A percentile compares a stretch with the other conserved stretches of the same genome.
Evolutionary conservation across 345 rosid species (phyloP).

Genomic region (Eucalyptus grandis): DNA sequence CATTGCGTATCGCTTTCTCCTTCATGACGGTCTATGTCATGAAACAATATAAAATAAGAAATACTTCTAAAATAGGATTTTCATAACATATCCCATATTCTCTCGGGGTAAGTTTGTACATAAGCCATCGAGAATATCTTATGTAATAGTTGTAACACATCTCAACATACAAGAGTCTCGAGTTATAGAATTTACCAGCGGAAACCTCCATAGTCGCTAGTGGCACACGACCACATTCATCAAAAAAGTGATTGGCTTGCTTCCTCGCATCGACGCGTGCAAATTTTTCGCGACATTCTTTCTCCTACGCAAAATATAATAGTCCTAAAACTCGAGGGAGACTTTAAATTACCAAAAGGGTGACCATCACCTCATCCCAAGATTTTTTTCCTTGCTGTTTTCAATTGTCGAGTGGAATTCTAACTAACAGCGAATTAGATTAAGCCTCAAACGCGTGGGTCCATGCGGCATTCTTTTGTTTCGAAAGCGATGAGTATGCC

Average conservation of each 20-base stretch:
- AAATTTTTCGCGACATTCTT: neutral
- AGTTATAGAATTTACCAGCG: neutral
- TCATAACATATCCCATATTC: neutral
- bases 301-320: neutral
- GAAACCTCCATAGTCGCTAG: accelerated
- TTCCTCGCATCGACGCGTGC: neutral
- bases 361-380: neutral
- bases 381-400: neutral
- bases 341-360: neutral
- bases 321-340: neutral
- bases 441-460: neutral
- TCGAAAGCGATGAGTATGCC: neutral
- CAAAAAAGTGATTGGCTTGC: neutral
- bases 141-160: neutral
- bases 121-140: neutral
- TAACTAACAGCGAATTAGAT: neutral
- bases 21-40: neutral
- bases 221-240: neutral
- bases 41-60: neutral
- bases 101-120: neutral
- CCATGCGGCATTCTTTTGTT: neutral
- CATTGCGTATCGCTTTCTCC: neutral
- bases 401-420: neutral
- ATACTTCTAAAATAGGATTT: neutral
- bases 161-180: neutral